Conservation (phyloP, 441 rosid genomes). For the Croton laevigatus region DNA sequence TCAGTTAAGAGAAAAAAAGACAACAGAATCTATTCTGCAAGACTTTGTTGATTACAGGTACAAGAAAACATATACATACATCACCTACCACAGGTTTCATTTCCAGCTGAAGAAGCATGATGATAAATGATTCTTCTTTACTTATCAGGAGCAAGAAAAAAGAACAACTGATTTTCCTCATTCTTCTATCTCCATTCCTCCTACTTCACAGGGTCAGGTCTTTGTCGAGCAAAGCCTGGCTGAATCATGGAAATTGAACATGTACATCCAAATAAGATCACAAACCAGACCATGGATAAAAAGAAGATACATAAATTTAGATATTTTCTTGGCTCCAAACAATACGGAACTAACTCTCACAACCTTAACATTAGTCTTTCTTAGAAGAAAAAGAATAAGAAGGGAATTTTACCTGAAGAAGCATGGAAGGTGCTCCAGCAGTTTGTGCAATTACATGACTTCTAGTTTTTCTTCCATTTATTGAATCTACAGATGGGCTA, state of each 20-base stretch:
- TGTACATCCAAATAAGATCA: slow-evolving; percentile 23
- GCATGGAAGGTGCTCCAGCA: slow-evolving; percentile 69
- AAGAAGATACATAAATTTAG: background rate
- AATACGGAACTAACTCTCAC: too few relatives aligned
- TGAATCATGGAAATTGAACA: slow-evolving; percentile 36
- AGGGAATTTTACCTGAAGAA: slow-evolving; percentile 65
- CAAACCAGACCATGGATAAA: slow-evolving; percentile 32
- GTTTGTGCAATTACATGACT: slow-evolving; percentile 52
- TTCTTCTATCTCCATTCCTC: background rate
- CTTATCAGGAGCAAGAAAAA: background rate
- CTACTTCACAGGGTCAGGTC: slow-evolving; percentile 32
- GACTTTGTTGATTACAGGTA: slow-evolving; percentile 12
- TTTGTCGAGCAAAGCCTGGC: slow-evolving; percentile 75
- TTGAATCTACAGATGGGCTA: slow-evolving; percentile 56
- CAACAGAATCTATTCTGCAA: slow-evolving; percentile 8
- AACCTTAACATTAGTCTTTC: too few relatives aligned
- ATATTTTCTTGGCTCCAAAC: too few relatives aligned
- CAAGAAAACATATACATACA: slow-evolving; percentile 5
- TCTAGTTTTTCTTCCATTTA: slow-evolving; percentile 70
- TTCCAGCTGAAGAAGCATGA: background rate
- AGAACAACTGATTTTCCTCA: background rate
- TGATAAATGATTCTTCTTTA: too few relatives aligned
- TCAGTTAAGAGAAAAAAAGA: background rate
- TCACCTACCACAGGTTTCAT: background rate
- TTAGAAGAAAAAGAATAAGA: background rate